Evolutionary conservation across 2,329 filamentous ascomycete genomes (phyloP), one percentile per base, ranked within the genome.

Genomic region (Penicillium hesseltinei): DNA sequence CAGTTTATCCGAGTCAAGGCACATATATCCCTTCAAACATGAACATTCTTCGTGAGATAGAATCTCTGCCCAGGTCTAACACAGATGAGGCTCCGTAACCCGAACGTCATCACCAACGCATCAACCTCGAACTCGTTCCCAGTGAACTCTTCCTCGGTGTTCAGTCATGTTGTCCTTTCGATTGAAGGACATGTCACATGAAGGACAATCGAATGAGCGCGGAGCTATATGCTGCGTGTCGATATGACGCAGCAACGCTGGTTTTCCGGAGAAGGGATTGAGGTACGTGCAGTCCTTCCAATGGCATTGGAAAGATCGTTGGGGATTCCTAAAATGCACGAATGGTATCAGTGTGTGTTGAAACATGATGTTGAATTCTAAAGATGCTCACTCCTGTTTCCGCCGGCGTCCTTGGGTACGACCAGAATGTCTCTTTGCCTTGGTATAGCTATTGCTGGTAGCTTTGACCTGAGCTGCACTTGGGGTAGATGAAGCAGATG

Each of bases 111-210:
- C 23, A 15, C 38, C 36, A 21, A 27, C 25, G 7, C 10, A 19
- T 51, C 9, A 21, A 40, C 8, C 15, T 46, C n/a, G 17, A 21
- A 19, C 15, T 29, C 27, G 25, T 33, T 35, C 42, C 31, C n/a
- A 21, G 15, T 46, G 40, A n/a, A 53, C 51, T 33, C 21, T 38
- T 21, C 29, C 29, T 27, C 4, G 21, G n/a, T 46, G 51, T n/a
- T 53, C 51, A 9, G 13, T 23, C 51, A 53, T n/a, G 11, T 53
- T 53, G 5, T 53, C 51, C 29, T 31, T 53, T 13, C 42, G 51
- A 45, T 45, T 46, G 23, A 53, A 46, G 3, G 21, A 25, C 21
- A 9, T 52, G 3, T 2, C 4, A 4, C 50, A 38, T 9, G 10
- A 21, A n/a, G 40, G 31, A 6, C 51, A 53, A 23, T 46, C 5